Evolutionary conservation across 176 grass and related monocot genomes (phyloP).

Genomic region (Musa itinerans): DNA sequence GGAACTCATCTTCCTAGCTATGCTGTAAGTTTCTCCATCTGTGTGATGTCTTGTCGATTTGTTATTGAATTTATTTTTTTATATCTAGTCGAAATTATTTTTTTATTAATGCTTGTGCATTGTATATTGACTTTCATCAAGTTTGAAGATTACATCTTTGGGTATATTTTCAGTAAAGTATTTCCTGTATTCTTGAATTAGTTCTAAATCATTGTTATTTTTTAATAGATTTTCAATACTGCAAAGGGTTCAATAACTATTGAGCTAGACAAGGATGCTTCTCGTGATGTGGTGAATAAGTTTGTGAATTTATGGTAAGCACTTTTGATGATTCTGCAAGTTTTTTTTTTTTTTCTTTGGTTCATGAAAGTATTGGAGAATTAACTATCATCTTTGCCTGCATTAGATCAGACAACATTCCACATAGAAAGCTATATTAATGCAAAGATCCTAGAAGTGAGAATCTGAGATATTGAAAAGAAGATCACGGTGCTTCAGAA

Average conservation of each 20-base stretch:
- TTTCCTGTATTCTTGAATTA: conserved; percentile 9
- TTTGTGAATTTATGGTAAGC: conserved; percentile 80
- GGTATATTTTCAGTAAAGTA: not conserved
- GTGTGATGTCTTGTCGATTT: not conserved
- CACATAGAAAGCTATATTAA: too few species aligned
- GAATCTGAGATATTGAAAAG: too few species aligned
- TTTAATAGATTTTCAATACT: conserved; percentile 64
- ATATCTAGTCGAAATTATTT: not conserved
- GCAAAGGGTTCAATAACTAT: conserved; percentile 67
- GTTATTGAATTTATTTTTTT: not conserved
- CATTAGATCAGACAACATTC: not conserved
- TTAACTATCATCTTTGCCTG: not conserved
- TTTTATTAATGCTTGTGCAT: not conserved
- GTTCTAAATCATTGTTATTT: conserved; percentile 13
- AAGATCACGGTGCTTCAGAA: too few species aligned
- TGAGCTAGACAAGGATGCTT: conserved; percentile 85
- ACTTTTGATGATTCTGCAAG: not conserved
- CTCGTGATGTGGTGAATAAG: conserved; percentile 57
- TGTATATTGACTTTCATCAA: not conserved
- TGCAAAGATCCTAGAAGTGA: too few species aligned
- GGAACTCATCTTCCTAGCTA: conserved; percentile 37
- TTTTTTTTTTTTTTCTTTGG: not conserved
- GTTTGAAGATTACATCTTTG: not conserved
- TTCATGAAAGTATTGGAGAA: not conserved
- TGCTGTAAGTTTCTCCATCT: conserved; percentile 43